Evolutionary conservation across 768 basidiomycete genomes (phyloP).

Genomic region (Tulasnella calospora): DNA sequence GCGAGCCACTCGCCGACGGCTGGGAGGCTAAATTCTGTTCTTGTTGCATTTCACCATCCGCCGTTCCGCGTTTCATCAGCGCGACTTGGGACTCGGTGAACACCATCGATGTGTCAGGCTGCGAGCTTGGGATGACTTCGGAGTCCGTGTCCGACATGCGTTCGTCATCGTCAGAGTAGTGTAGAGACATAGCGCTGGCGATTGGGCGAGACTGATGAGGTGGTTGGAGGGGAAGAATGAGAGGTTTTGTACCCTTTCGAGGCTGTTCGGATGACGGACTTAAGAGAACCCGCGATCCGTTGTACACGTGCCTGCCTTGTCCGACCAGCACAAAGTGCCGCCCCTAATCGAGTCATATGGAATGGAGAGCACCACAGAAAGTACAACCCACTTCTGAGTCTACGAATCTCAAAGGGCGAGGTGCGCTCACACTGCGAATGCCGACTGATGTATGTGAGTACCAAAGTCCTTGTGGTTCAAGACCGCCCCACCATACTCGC

Average conservation of each 20-base stretch:
- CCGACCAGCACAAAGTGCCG: background rate
- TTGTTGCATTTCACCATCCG: background rate
- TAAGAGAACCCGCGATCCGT: background rate
- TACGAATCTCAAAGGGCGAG: background rate
- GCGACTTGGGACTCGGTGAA: background rate
- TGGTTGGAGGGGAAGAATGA: background rate
- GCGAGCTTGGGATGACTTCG: constrained; percentile 4
- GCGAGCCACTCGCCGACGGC: background rate
- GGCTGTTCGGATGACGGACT: background rate
- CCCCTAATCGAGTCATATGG: background rate
- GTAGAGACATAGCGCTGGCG: constrained; percentile 4
- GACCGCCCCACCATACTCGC: no score
- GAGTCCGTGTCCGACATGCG: constrained; percentile 2
- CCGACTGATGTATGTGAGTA: no score
- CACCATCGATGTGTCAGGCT: constrained; percentile 2
- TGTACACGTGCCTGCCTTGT: background rate
- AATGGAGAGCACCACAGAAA: background rate
- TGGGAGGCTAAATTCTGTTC: background rate
- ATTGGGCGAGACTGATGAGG: background rate
- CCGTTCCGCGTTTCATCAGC: background rate
- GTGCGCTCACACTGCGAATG: no score
- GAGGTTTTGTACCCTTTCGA: background rate
- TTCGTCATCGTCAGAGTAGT: background rate
- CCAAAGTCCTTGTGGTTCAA: no score
- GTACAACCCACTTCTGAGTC: background rate